phyloP scores from a whole-genome alignment of 2,329 filamentous ascomycete genomes.

The Diaporthe citriasiana region DNA sequence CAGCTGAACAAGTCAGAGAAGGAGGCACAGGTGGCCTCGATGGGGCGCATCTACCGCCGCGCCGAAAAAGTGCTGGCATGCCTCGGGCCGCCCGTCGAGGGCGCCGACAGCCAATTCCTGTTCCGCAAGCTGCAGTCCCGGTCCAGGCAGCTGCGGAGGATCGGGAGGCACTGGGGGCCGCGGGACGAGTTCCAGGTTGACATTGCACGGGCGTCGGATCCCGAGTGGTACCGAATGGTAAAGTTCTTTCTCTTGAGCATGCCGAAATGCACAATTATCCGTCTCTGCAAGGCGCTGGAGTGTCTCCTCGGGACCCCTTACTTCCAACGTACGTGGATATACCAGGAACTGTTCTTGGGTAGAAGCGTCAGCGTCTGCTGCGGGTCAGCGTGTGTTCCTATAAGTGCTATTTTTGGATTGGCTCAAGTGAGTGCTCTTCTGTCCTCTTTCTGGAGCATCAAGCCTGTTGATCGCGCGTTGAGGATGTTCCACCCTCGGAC shows the following conservation, averaged over 20 bases:
- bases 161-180: neutral
- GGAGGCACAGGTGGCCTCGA: neutral
- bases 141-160: neutral
- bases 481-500: neutral
- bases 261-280: neutral
- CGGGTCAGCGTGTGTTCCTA: neutral
- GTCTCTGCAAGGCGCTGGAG: neutral
- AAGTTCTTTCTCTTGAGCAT: neutral
- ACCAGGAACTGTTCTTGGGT: neutral
- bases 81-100: neutral
- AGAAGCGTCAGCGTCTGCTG: neutral
- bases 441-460: neutral
- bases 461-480: neutral
- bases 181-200: neutral
- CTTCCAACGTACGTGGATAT: slow-evolving; percentile 1
- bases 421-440: neutral
- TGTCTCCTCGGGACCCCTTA: neutral
- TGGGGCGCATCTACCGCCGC: neutral
- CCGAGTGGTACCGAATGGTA: neutral
- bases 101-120: neutral
- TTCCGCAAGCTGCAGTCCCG: neutral
- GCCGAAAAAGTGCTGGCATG: neutral
- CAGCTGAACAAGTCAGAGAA: neutral
- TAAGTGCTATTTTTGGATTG: neutral
- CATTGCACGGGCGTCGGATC: neutral